Evolutionary conservation across 768 basidiomycete species (phyloP).

Genomic region (Glaciozyma antarctica): DNA sequence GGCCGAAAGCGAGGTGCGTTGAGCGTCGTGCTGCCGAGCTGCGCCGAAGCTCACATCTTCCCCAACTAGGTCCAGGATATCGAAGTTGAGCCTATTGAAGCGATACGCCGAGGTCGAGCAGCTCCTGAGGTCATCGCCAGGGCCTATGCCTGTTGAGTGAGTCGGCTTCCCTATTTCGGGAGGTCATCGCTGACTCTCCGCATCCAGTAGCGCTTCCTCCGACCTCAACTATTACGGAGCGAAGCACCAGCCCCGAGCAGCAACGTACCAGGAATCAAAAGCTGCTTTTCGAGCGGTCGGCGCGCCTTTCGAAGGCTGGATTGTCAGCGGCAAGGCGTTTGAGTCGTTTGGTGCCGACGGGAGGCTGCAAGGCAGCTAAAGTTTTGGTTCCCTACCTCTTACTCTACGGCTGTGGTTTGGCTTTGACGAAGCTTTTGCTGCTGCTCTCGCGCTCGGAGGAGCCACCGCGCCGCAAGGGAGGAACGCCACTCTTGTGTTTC

Average conservation of each 20-base stretch:
- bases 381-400: too few relatives aligned
- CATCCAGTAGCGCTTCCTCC: not conserved
- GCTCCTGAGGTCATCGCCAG: too few relatives aligned
- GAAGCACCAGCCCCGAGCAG: not conserved
- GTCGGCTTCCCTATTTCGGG: too few relatives aligned
- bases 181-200: too few relatives aligned
- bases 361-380: not conserved
- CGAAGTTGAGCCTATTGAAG: slow-evolving; percentile 18
- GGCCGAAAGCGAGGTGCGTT: slow-evolving; percentile 53
- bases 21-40: too few relatives aligned
- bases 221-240: not conserved
- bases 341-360: slow-evolving; percentile 17
- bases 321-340: slow-evolving; percentile 15
- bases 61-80: slow-evolving; percentile 10
- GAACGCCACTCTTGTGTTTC: too few relatives aligned
- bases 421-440: too few relatives aligned
- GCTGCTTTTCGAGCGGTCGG: slow-evolving; percentile 1
- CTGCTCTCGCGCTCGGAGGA: too few relatives aligned
- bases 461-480: too few relatives aligned
- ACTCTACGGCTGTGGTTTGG: too few relatives aligned
- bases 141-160: too few relatives aligned
- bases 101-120: not conserved
- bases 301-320: slow-evolving; percentile 27
- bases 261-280: slow-evolving; percentile 19
- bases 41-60: not conserved